These are phyloP conservation scores for Melanomma pulvis-pyrius DNA, from an alignment of 495 filamentous ascomycete genomes.

Conservation along the genomic window DNA sequence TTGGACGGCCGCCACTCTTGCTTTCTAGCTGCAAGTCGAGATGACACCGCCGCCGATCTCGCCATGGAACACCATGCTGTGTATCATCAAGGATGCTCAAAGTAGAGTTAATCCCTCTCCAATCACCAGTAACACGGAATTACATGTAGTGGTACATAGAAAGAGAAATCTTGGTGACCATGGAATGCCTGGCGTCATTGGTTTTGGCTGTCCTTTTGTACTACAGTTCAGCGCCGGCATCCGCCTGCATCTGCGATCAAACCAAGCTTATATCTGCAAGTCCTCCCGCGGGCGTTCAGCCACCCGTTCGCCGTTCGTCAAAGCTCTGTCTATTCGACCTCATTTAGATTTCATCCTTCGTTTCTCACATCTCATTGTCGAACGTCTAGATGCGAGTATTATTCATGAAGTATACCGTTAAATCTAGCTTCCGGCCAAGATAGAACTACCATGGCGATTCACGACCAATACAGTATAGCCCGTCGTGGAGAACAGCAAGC, in stretches of 20 bases:
- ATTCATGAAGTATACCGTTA: background rate
- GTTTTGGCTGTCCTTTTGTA: background rate
- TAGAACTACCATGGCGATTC: slow-evolving; percentile 6
- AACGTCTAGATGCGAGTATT: background rate
- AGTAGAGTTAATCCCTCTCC: background rate
- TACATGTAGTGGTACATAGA: background rate
- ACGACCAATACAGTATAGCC: slow-evolving; percentile 1
- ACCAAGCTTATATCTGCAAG: background rate
- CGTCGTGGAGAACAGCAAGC: slow-evolving; percentile 15
- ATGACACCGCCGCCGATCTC: background rate
- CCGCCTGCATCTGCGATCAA: background rate
- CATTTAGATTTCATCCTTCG: background rate
- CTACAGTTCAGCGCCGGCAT: background rate
- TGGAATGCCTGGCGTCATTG: background rate
- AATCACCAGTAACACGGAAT: background rate
- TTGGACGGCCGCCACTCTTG: background rate
- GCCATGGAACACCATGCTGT: background rate
- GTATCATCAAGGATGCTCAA: background rate
- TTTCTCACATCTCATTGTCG: background rate
- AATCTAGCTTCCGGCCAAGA: background rate
- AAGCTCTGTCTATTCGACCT: background rate
- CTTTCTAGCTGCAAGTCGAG: background rate
- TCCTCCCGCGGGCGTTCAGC: slow-evolving; percentile 6
- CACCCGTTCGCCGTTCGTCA: slow-evolving; percentile 2
- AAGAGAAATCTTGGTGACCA: background rate